These are phyloP conservation scores for Paramecium octaurelia DNA, from an alignment of 73 alveolate genomes.

Conservation along the genomic window DNA sequence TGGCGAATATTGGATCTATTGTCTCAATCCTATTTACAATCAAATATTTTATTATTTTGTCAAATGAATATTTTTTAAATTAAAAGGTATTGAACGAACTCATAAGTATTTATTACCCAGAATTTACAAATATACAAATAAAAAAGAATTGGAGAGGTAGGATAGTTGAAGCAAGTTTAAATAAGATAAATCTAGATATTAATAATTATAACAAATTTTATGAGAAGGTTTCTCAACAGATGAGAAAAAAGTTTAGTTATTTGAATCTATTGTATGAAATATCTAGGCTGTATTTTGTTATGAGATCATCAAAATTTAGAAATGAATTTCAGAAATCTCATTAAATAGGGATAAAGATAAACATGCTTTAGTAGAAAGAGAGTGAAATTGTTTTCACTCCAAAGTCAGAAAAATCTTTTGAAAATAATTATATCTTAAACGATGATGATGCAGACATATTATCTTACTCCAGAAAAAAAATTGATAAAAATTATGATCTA, in stretches of 20 bases:
- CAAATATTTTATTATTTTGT: not conserved
- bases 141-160: not conserved
- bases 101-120: not conserved
- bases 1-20: conserved; percentile 15
- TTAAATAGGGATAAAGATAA: not conserved
- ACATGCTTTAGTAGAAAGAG: no score
- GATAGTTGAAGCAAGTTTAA: not conserved
- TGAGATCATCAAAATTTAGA: not conserved
- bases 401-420: no score
- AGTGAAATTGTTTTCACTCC: no score
- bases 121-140: not conserved
- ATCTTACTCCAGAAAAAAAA: no score
- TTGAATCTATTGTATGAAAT: not conserved
- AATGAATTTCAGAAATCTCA: not conserved
- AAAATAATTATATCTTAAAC: no score
- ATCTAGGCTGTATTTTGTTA: not conserved
- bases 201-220: not conserved
- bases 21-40: not conserved
- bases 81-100: not conserved
- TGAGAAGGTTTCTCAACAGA: not conserved
- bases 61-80: not conserved
- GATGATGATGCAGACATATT: no score
- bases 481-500: no score
- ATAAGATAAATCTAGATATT: not conserved
- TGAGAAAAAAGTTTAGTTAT: not conserved